Base-by-base conservation (phyloP, 257 asterid genomes). In the Lycium ferocissimum region DNA sequence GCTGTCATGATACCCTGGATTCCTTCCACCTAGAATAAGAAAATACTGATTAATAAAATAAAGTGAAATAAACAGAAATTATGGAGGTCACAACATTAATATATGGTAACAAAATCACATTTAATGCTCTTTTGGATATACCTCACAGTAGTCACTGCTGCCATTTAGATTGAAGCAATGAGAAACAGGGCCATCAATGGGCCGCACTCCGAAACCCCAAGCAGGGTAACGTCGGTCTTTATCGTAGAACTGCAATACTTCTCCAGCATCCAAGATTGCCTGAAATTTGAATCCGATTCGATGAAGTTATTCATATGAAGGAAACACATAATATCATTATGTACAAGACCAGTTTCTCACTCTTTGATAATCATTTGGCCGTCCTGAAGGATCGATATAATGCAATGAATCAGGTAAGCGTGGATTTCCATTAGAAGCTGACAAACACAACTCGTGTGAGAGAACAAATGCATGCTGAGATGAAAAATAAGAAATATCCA, bases 371-470 rank as follows among this genome's bases (percentile, higher is more conserved):
- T 97, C 96, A 88, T 97, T 95, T 85, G 93, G 95, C 84, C 98
- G 86, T 85, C 98, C 99, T 63, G 99, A 91, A 47, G 94, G 95
- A 84, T 97, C 99, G 84, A 92, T 97, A 85, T 95, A 97, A 89
- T 97, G 99, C 90, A 97, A 89, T 17, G 99, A 97, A 92, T 95
- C 99, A 7, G 95, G 99, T 26, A 94, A 91, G 85, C 99, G 99
- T 22, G 98, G 97, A 92, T 97, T 97, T 70, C 99, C 99, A 87
- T 97, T 97, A 85, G 99, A 97, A 86, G 99, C 99, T 97, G 97
- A 88, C 81, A 88, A 26, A 86, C 47, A 78, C 51, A 54, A 78
- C 33, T 78, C 9, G 3, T 33, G 49, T 78, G 82, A 78, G 82
- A 78, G 17, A 53, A 78, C 82, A 54, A 78, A 53, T 78, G 17